phyloP scores from a whole-genome alignment of 139 green algal genomes.

The Coelastrella sp. region DNA sequence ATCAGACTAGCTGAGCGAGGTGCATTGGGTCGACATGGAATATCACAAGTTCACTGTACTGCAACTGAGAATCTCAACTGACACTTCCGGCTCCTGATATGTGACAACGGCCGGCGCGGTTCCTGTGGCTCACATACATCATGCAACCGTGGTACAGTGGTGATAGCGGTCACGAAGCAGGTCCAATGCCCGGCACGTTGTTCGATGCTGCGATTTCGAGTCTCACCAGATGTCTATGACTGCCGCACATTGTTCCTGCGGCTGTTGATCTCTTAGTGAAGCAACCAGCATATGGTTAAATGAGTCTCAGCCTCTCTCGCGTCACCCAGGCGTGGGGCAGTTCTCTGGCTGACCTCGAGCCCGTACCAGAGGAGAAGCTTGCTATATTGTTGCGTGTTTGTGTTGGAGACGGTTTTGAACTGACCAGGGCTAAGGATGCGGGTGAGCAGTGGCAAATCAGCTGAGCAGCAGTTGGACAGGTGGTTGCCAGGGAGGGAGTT shows the following conservation, averaged over 20 bases:
- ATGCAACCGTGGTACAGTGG: too few relatives aligned
- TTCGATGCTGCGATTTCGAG: too few relatives aligned
- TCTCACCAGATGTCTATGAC: too few relatives aligned
- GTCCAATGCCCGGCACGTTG: too few relatives aligned
- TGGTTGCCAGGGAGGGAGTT: background rate
- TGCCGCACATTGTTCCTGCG: background rate
- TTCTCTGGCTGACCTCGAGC: conserved; percentile 34
- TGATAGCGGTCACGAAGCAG: too few relatives aligned
- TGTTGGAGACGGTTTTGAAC: background rate
- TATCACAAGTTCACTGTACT: too few relatives aligned
- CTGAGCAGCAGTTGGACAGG: background rate
- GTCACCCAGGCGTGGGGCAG: conserved; percentile 23
- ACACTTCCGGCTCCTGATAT: too few relatives aligned
- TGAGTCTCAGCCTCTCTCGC: background rate
- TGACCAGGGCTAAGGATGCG: background rate
- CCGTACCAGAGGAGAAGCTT: conserved; percentile 33
- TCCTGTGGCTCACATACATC: too few relatives aligned
- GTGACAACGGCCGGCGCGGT: too few relatives aligned
- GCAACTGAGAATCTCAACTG: too few relatives aligned
- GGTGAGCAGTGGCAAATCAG: background rate
- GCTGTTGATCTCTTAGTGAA: background rate
- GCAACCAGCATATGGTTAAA: background rate
- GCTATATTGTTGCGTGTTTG: conserved; percentile 30
- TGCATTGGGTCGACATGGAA: too few relatives aligned
- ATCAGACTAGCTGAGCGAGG: too few relatives aligned